Base-by-base conservation (phyloP, 2,329 filamentous ascomycete genomes). In the Colletotrichum tropicicola region DNA sequence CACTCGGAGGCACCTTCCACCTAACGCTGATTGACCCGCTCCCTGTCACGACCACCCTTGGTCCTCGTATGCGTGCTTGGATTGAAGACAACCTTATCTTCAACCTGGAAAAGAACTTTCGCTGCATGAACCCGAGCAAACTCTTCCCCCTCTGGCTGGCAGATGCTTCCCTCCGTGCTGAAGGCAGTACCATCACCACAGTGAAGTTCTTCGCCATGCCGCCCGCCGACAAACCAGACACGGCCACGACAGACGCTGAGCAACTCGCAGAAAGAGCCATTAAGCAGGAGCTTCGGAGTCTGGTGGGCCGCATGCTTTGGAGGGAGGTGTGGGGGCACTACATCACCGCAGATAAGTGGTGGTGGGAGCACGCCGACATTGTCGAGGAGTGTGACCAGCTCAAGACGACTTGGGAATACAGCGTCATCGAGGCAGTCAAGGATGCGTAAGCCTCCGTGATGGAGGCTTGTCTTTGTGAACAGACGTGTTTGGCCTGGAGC, bases 1-100 rank as follows among this genome's bases (percentile, higher is more conserved):
- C 81, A 4, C 80, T 83, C 0, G 82, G 83, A 0, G 89, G 89
- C 1, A 78, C 80, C 19, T 73, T 92, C 12, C 83, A 89, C 63
- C 75, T 92, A 15, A 84, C 85, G 0, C 76, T 92, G 17, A 85
- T 92, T 67, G 88, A 92, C 61, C 87, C 90, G 0, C 77, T 85
- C 7, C 90, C 90, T 0, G 78, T 84, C 1, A 76, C 80, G 2
- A 88, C 84, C 0, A 68, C 64, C 5, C 78, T 87, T 23, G 90
- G 90, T 0, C 87, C 86, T 0, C 77, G 78, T 2, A 77, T 92
- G 71, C 80, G 84, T 35, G 73, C 78, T 1, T 92, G 90, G 90
- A 78, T 92, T 3, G 86, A 90, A 44, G 80, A 85, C 4, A 80
- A 90, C 54, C 78, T 92, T 0, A 73, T 90, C 2, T 73, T 85